Evolutionary conservation across 805 yeast genomes (phyloP).

Genomic region (Saccharomycopsis capsularis): DNA sequence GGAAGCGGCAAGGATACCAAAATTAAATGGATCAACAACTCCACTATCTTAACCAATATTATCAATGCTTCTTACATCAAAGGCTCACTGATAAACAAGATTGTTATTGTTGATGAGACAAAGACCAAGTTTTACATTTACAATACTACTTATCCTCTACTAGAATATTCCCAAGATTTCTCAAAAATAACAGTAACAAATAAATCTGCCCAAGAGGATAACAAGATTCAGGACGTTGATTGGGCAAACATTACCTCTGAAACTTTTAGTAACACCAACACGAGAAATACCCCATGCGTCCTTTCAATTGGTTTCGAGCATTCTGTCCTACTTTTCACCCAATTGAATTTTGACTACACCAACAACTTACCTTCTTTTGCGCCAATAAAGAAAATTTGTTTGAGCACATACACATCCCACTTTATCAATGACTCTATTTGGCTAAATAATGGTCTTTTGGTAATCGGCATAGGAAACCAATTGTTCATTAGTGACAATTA

Average conservation of each 20-base stretch:
- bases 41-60: slow-evolving; percentile 50
- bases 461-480: slow-evolving; percentile 86
- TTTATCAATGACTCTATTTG: slow-evolving; percentile 84
- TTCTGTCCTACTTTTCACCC: slow-evolving; percentile 64
- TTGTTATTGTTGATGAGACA: slow-evolving; percentile 61
- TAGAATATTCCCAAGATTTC: slow-evolving; percentile 53
- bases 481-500: slow-evolving; percentile 69
- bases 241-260: slow-evolving; percentile 56
- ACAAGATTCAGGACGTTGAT: slow-evolving; percentile 62
- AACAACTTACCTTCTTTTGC: slow-evolving; percentile 72
- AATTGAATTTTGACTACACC: slow-evolving; percentile 83
- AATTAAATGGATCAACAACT: slow-evolving; percentile 50
- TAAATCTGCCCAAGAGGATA: slow-evolving; percentile 25
- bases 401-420: slow-evolving; percentile 67
- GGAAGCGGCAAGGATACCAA: not conserved
- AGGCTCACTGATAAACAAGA: slow-evolving; percentile 69
- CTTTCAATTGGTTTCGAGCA: slow-evolving; percentile 72
- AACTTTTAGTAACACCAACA: not conserved
- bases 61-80: slow-evolving; percentile 45
- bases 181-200: slow-evolving; percentile 24
- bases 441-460: slow-evolving; percentile 72
- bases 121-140: slow-evolving; percentile 59
- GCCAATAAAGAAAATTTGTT: slow-evolving; percentile 65
- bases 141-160: slow-evolving; percentile 62
- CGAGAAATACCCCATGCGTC: slow-evolving; percentile 54